Percentiles rank a stretch among this genome's conserved stretches.
phyloP scores from a whole-genome alignment of 1,284 basidiomycete species.

The Gymnopus androsaceus region DNA sequence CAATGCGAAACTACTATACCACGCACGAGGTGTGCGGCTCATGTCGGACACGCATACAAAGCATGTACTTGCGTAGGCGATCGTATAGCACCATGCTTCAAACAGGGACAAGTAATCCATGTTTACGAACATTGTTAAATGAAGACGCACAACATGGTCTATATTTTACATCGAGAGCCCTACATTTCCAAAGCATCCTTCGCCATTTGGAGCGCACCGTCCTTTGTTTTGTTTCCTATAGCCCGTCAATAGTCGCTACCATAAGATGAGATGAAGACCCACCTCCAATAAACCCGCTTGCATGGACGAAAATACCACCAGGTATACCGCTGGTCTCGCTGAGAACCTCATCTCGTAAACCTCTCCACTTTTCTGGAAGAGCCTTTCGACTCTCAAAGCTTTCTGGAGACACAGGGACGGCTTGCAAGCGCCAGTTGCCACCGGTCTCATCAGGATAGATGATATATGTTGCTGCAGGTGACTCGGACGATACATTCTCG shows the following conservation, averaged over 20 bases:
- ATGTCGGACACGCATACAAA: neutral
- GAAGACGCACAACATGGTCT: no score
- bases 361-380: conserved; percentile 92
- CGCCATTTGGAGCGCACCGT: conserved; percentile 85
- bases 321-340: conserved; percentile 77
- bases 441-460: conserved; percentile 86
- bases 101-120: neutral
- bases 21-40: no score
- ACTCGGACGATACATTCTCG: conserved; percentile 40
- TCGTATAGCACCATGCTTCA: neutral
- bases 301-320: conserved; percentile 91
- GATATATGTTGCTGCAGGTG: conserved; percentile 72
- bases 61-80: neutral
- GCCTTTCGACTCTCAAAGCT: conserved; percentile 92
- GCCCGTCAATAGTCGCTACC: conserved; percentile 7
- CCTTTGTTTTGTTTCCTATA: conserved; percentile 86
- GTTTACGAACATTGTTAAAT: no score
- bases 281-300: conserved; percentile 95
- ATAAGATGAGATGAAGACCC: conserved; percentile 29
- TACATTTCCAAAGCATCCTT: conserved; percentile 62
- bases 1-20: neutral
- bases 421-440: conserved; percentile 91
- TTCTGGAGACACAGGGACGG: conserved; percentile 81
- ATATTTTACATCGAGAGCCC: no score
- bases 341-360: conserved; percentile 83